Conservation (phyloP, 192 early-diverging fungal genomes). For the Dimargaris xerosporica region DNA sequence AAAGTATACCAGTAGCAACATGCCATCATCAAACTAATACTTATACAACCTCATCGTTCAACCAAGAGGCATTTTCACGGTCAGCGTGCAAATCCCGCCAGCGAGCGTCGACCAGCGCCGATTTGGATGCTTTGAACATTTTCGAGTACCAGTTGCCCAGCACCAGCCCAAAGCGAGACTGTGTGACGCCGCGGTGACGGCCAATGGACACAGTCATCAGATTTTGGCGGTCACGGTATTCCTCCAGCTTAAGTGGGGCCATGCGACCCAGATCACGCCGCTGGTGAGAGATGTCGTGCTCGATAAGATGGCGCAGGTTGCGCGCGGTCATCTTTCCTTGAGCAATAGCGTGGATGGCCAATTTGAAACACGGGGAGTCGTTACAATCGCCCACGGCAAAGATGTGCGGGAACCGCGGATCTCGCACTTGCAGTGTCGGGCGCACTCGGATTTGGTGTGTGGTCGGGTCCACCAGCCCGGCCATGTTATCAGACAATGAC, state of each 20-base stretch:
- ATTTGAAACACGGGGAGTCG: slow-evolving; percentile 22
- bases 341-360: slow-evolving; percentile 15
- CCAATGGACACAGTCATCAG: slow-evolving; percentile 26
- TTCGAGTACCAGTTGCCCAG: slow-evolving; percentile 22
- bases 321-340: slow-evolving; percentile 15
- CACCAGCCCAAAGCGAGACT: slow-evolving; percentile 18
- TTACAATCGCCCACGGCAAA: slow-evolving; percentile 39
- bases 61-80: not conserved
- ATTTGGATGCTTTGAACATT: slow-evolving; percentile 13
- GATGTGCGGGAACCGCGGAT: slow-evolving; percentile 18
- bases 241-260: slow-evolving; percentile 14
- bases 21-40: not conserved
- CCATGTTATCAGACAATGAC: slow-evolving; percentile 16
- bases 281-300: slow-evolving; percentile 11
- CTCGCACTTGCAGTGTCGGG: slow-evolving; percentile 29
- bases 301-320: slow-evolving; percentile 20
- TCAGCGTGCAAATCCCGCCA: slow-evolving; percentile 10
- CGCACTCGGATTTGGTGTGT: slow-evolving; percentile 29
- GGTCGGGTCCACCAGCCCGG: slow-evolving; percentile 17
- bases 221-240: slow-evolving; percentile 13
- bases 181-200: slow-evolving; percentile 19
- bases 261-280: slow-evolving; percentile 11
- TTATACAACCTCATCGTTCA: not conserved
- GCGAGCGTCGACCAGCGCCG: not conserved
- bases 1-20: too few species aligned